phyloP scores from a whole-genome alignment of 306 rosid genomes.

The Arachis hypogaea region DNA sequence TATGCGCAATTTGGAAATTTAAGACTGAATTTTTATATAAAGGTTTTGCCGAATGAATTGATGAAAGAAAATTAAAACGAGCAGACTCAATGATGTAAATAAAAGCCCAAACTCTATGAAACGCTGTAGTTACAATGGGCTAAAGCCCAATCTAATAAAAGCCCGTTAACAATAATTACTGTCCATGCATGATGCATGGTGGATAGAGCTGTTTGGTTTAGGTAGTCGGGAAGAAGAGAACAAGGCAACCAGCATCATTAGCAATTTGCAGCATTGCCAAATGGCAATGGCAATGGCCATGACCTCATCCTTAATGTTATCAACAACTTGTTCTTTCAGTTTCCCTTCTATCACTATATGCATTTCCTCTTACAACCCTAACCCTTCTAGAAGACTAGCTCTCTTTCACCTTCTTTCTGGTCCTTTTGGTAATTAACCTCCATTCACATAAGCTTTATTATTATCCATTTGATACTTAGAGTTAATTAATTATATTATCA shows the following conservation, averaged over 20 bases:
- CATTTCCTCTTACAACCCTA: conserved; percentile 41
- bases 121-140: not conserved
- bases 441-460: not conserved
- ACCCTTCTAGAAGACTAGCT: conserved; percentile 56
- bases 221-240: not conserved
- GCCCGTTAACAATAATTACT: not conserved
- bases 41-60: no score
- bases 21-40: no score
- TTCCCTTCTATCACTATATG: not conserved
- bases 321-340: conserved; percentile 18
- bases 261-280: no score
- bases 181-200: not conserved
- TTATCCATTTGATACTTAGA: not conserved
- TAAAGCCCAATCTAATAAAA: conserved; percentile 1
- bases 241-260: not conserved
- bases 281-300: conserved; percentile 14
- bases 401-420: conserved; percentile 58
- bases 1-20: no score
- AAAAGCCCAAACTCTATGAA: not conserved
- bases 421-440: conserved; percentile 37
- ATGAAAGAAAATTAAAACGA: no score
- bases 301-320: conserved; percentile 36
- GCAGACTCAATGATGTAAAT: not conserved
- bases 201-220: not conserved
- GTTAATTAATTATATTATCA: no score